Conservation (phyloP, 2,329 filamentous ascomycete species). For the Nannizzia gypsea region DNA sequence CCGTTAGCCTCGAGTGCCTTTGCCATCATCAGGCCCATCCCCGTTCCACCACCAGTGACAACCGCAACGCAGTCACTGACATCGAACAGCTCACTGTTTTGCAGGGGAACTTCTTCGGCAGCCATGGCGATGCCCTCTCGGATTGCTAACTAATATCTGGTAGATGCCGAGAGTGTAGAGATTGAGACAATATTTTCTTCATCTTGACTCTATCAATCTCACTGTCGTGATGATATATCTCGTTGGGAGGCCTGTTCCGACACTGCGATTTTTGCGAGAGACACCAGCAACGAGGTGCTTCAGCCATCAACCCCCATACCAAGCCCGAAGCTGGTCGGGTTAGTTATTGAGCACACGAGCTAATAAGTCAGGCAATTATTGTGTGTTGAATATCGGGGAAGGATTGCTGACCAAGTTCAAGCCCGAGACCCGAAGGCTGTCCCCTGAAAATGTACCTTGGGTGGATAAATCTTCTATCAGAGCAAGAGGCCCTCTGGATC, state of each 20-base stretch:
- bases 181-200: not conserved
- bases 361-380: not conserved
- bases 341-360: not conserved
- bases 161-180: not conserved
- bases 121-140: not conserved
- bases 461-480: not conserved
- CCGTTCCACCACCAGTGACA: slow-evolving; percentile 51
- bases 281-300: not conserved
- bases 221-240: not conserved
- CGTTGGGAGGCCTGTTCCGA: not conserved
- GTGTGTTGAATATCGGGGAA: not conserved
- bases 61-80: slow-evolving; percentile 35
- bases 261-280: not conserved
- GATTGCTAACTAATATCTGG: not conserved
- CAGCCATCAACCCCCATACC: not conserved
- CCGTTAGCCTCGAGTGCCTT: slow-evolving; percentile 49
- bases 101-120: not conserved
- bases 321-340: not conserved
- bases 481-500: too few relatives aligned
- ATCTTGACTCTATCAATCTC: not conserved
- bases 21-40: slow-evolving; percentile 54
- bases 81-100: slow-evolving; percentile 4
- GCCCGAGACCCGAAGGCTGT: not conserved
- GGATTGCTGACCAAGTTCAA: not conserved
- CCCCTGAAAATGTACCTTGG: not conserved